Evolutionary conservation across 768 basidiomycete genomes (phyloP).

Genomic region (Suillus clintonianus): DNA sequence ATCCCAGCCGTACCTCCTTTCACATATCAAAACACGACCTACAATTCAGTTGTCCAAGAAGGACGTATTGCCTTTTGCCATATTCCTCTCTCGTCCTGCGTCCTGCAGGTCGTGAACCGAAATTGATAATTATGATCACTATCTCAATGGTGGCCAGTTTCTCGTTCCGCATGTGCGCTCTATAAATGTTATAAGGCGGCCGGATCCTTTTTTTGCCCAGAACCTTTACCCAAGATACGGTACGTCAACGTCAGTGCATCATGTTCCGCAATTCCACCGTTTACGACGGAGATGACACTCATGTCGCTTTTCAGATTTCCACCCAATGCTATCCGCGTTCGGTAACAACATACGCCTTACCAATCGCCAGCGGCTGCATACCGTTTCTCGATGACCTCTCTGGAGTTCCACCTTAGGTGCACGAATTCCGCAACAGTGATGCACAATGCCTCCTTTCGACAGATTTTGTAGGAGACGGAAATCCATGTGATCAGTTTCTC

Average conservation of each 20-base stretch:
- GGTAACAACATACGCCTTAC: conserved; percentile 2
- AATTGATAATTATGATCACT: neutral
- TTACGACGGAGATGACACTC: conserved; percentile 1
- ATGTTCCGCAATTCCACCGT: conserved; percentile 1
- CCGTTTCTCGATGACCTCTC: neutral
- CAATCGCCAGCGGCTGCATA: neutral
- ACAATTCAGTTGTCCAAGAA: neutral
- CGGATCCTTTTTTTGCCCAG: neutral
- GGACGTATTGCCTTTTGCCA: neutral
- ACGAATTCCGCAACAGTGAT: neutral
- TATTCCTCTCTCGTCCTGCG: neutral
- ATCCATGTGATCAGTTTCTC: neutral
- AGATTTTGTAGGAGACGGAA: neutral
- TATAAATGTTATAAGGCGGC: neutral
- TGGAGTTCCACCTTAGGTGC: neutral
- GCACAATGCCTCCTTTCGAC: neutral
- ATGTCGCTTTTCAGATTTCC: neutral
- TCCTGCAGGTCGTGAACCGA: neutral
- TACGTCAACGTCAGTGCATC: neutral
- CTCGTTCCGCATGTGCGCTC: neutral
- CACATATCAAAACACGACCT: neutral
- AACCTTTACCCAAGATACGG: neutral
- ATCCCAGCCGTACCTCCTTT: neutral
- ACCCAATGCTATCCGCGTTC: neutral
- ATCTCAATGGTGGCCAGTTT: neutral